Conservation (phyloP, 768 basidiomycete species). For the Boletus sp. region DNA sequence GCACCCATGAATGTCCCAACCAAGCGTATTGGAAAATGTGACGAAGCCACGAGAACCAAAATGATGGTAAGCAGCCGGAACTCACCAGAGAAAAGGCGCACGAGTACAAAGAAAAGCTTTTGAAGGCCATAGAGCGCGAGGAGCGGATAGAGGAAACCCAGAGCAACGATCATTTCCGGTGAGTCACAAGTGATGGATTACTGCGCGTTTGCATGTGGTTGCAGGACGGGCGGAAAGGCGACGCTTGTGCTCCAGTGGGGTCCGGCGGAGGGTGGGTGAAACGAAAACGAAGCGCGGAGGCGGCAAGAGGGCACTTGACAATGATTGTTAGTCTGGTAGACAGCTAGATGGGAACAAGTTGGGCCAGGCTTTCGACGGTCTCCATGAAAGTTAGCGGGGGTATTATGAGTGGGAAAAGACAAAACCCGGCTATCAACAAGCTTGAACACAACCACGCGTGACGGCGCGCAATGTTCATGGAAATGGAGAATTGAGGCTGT, state of each 20-base stretch:
- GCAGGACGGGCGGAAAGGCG: background rate
- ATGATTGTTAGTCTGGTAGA: background rate
- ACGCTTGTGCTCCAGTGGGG: background rate
- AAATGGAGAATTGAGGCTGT: background rate
- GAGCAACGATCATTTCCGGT: constrained; percentile 23
- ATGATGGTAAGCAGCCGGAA: background rate
- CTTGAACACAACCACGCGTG: too few relatives aligned
- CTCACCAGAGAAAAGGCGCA: constrained; percentile 17
- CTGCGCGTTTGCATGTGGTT: background rate
- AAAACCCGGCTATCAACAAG: too few relatives aligned
- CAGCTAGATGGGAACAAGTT: background rate
- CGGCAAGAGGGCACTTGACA: background rate
- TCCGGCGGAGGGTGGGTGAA: too few relatives aligned
- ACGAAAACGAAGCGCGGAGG: too few relatives aligned
- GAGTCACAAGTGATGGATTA: background rate
- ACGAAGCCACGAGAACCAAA: background rate
- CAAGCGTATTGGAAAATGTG: background rate
- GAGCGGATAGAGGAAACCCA: constrained; percentile 20
- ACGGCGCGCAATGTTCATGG: too few relatives aligned
- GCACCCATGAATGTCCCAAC: too few relatives aligned
- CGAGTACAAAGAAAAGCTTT: constrained; percentile 5
- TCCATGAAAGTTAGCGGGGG: too few relatives aligned
- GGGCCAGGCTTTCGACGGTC: background rate
- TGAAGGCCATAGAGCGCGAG: constrained; percentile 21
- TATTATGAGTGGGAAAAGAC: background rate